These are phyloP conservation scores for Ammopiptanthus mongolicus DNA, from an alignment of 306 rosid genomes.

Conservation along the genomic window DNA sequence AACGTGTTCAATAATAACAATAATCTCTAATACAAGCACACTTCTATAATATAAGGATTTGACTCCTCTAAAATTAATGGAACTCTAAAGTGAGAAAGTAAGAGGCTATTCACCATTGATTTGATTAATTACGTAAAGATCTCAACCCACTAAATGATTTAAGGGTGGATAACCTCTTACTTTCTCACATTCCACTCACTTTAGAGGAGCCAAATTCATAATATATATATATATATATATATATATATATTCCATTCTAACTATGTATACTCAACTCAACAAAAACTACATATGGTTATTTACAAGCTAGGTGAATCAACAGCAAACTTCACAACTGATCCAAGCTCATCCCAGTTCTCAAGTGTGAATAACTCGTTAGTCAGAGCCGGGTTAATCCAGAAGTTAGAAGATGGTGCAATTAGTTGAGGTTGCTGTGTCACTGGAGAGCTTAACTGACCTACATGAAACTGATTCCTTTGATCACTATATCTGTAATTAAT, in stretches of 20 bases:
- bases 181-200: too few relatives aligned
- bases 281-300: neutral
- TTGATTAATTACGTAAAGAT: too few relatives aligned
- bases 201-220: too few relatives aligned
- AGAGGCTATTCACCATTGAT: too few relatives aligned
- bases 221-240: too few relatives aligned
- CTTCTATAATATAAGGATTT: neutral
- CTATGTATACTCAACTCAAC: neutral
- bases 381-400: conserved; percentile 26
- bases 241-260: neutral
- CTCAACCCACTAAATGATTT: too few relatives aligned
- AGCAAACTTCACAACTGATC: conserved; percentile 58
- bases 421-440: conserved; percentile 23
- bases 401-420: conserved; percentile 30
- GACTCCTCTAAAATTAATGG: too few relatives aligned
- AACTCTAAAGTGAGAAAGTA: too few relatives aligned
- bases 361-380: conserved; percentile 17
- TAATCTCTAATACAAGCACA: neutral
- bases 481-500: neutral
- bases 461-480: conserved; percentile 24
- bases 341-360: conserved; percentile 82
- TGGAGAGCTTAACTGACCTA: conserved; percentile 18
- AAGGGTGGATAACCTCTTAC: too few relatives aligned
- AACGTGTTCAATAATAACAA: neutral
- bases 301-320: conserved; percentile 39